Base-by-base conservation (phyloP, 768 basidiomycete genomes). In the Gelatoporia subvermispora region DNA sequence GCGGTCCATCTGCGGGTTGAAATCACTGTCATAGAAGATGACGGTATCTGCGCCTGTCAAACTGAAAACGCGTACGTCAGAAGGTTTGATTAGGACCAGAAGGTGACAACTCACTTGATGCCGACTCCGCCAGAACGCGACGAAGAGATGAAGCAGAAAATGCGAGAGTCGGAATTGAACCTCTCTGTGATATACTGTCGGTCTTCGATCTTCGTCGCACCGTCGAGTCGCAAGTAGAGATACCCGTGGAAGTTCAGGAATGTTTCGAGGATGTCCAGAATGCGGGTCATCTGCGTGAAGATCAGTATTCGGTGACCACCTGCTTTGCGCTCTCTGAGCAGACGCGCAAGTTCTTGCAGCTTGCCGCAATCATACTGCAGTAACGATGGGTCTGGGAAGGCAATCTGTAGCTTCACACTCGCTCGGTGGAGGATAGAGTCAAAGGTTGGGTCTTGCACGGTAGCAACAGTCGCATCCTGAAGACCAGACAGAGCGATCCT, bases 291-390 rank as follows among this genome's bases (percentile, higher is more conserved):
- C 60, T 98, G 94, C 0, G 94, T 97, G 68, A 98, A 98, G 53
- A 98, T 94, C 41, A 98, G 75, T 21, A 89, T 77, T 7, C 94
- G 86, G 62, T 96, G 93, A 0, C 93, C 92, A 5, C 82, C 91
- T 0, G 82, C 79, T 61, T 93, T 92, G 66, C 82, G 88, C 65
- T 88, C 80, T 39, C 90, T 81, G 9, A 98, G 73, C 22, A 98
- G 71, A 21, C 69, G 71, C n/a, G 82, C 78, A 8, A 98, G 78
- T 48, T 83, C 78, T 59, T 96, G 94, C 11, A 98, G 76, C 61
- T 98, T 98, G 39, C 94, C 94, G 59, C 94, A 96, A 64, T 98
- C 94, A 63, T 93, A 96, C 62, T 96, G 93, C 7, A 96, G 74
- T 25, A 95, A 73, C 3, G 84, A 89, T 0, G 85, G 80, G 56